Evolutionary conservation across 176 grass and related monocot genomes (phyloP).

Genomic region (Alloteropsis semialata): DNA sequence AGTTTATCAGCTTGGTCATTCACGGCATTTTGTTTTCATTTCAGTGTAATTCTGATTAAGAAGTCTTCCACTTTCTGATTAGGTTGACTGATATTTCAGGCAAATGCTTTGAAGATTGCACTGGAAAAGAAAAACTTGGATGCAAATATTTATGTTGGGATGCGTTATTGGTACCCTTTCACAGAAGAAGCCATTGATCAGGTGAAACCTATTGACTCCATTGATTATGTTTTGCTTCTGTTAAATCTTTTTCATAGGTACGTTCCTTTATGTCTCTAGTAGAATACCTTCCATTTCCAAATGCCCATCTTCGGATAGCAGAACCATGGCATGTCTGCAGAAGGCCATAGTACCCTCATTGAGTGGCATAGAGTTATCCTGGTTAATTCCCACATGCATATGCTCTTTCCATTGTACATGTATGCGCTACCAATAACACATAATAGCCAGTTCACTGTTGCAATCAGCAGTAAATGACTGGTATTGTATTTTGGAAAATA

Average conservation of each 20-base stretch:
- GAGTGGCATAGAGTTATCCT: background rate
- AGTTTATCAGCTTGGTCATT: background rate
- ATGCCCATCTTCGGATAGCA: background rate
- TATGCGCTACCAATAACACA: background rate
- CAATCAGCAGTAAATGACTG: background rate
- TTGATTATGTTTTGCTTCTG: background rate
- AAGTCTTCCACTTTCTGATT: background rate
- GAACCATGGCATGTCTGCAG: background rate
- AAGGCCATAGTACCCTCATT: background rate
- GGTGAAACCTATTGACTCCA: constrained; percentile 18
- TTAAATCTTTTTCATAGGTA: background rate
- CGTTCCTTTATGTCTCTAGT: background rate
- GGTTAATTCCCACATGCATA: background rate
- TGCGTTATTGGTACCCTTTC: constrained; percentile 98
- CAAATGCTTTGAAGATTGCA: constrained; percentile 68
- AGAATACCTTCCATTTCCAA: background rate
- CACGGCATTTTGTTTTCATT: background rate
- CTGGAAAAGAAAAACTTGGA: constrained; percentile 71
- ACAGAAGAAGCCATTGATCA: constrained; percentile 91
- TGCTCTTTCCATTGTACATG: background rate
- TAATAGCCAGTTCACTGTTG: background rate
- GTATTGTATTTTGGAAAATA: background rate
- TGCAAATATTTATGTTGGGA: constrained; percentile 89
- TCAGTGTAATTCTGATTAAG: constrained; percentile 13
- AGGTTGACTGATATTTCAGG: constrained; percentile 44